These are phyloP conservation scores for Elasticomyces elasticus DNA, from an alignment of 495 filamentous ascomycete genomes.

Conservation along the genomic window DNA sequence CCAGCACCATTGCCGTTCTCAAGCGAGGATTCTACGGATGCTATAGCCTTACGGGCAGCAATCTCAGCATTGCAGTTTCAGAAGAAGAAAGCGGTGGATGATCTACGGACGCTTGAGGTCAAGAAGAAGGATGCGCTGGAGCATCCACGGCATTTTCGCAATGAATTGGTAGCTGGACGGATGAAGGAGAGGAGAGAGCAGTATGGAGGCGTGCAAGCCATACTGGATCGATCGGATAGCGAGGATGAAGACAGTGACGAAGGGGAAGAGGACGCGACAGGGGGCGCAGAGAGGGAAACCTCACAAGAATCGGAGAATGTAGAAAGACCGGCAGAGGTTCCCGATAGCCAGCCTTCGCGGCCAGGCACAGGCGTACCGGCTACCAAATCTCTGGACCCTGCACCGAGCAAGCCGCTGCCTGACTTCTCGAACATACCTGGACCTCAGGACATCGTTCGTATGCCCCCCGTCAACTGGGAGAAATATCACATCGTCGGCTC, in stretches of 20 bases:
- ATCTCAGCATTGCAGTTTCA: constrained; percentile 78
- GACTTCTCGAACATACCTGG: constrained; percentile 48
- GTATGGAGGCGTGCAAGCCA: constrained; percentile 28
- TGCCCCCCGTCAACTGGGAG: constrained; percentile 80
- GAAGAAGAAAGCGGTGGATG: constrained; percentile 59
- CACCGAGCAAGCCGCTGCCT: not conserved
- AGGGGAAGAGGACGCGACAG: constrained; percentile 29
- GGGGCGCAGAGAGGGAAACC: constrained; percentile 25
- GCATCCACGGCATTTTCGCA: constrained; percentile 59
- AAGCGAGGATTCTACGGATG: constrained; percentile 72
- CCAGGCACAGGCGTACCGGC: not conserved
- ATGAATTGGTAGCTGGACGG: constrained; percentile 49
- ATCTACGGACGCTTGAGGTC: constrained; percentile 54
- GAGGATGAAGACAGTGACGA: constrained; percentile 31
- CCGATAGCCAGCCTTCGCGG: constrained; percentile 1
- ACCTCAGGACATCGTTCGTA: constrained; percentile 74
- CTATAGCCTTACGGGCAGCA: constrained; percentile 67
- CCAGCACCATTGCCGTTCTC: constrained; percentile 58
- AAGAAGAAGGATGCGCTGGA: constrained; percentile 54
- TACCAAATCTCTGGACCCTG: not conserved
- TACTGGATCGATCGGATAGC: constrained; percentile 28
- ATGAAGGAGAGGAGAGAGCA: constrained; percentile 27
- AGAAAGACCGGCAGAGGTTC: constrained; percentile 4
- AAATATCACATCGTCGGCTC: constrained; percentile 79
- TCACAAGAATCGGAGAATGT: constrained; percentile 27